A percentile compares a stretch with the other conserved stretches of the same genome.
These are phyloP conservation scores for Madurella mycetomatis DNA, from an alignment of 2,329 filamentous ascomycete genomes.

Conservation along the genomic window DNA sequence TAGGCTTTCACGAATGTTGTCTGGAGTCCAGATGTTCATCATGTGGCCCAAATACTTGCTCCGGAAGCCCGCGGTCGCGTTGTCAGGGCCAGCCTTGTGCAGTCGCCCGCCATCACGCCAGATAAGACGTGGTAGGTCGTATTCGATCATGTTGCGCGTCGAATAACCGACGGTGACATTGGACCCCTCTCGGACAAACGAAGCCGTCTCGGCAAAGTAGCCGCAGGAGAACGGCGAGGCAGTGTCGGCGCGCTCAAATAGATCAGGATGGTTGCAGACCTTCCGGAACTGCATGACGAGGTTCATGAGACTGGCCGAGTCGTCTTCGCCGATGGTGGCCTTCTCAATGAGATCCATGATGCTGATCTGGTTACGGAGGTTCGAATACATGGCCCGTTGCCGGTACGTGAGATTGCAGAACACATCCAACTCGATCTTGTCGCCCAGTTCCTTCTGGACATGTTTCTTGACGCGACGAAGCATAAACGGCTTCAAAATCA, in stretches of 20 bases:
- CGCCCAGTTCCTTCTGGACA: constrained; percentile 95
- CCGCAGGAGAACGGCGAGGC: constrained; percentile 77
- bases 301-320: constrained; percentile 96
- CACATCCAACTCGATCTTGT: constrained; percentile 96
- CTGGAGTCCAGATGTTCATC: constrained; percentile 86
- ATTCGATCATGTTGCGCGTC: constrained; percentile 79
- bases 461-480: constrained; percentile 99
- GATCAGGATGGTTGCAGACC: constrained; percentile 96
- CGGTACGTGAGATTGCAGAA: constrained; percentile 97
- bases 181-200: constrained; percentile 83
- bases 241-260: constrained; percentile 93
- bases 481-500: constrained; percentile 99
- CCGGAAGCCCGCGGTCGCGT: constrained; percentile 72
- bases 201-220: constrained; percentile 92
- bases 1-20: constrained; percentile 65
- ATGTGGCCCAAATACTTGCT: constrained; percentile 71
- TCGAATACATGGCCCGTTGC: constrained; percentile 88
- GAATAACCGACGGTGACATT: constrained; percentile 82
- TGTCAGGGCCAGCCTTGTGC: constrained; percentile 67
- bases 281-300: constrained; percentile 99
- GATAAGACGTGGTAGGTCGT: constrained; percentile 74
- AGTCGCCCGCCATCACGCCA: constrained; percentile 77
- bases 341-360: constrained; percentile 99
- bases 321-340: constrained; percentile 88
- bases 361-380: constrained; percentile 92